Conservation (phyloP, 306 rosid species). For the Dalbergia cochinchinensis region DNA sequence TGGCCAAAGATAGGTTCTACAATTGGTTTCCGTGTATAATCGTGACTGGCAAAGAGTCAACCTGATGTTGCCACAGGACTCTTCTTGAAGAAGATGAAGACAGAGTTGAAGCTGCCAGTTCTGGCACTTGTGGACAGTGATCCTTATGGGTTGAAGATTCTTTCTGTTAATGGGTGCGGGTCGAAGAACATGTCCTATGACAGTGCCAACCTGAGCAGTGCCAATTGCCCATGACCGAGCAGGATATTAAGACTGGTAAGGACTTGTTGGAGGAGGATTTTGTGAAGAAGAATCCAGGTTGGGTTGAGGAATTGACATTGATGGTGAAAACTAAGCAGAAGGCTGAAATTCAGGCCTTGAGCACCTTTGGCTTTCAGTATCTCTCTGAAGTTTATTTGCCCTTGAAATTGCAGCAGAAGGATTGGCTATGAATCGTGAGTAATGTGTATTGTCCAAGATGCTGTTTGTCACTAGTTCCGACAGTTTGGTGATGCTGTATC, state of each 20-base stretch:
- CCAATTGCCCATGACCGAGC: conserved; percentile 90
- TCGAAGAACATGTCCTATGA: conserved; percentile 97
- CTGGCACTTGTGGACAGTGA: conserved; percentile 94
- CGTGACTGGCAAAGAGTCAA: conserved; percentile 84
- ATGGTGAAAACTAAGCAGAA: conserved; percentile 98
- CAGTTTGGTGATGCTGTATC: conserved; percentile 13
- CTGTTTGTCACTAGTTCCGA: conserved; percentile 13
- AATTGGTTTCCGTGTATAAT: conserved; percentile 86
- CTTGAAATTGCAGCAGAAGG: conserved; percentile 86
- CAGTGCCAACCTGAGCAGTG: conserved; percentile 88
- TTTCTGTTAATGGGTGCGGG: conserved; percentile 91
- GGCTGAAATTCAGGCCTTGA: conserved; percentile 97
- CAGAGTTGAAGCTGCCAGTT: conserved; percentile 83
- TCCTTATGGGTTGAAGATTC: conserved; percentile 87
- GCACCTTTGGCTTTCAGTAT: conserved; percentile 91
- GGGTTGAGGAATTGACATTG: conserved; percentile 91
- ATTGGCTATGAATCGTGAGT: conserved; percentile 71
- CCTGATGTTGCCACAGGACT: conserved; percentile 91
- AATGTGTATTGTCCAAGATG: conserved; percentile 8
- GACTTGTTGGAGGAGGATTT: conserved; percentile 94
- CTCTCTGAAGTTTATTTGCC: conserved; percentile 89
- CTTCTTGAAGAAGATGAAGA: conserved; percentile 92
- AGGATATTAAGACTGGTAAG: conserved; percentile 97
- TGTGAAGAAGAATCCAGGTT: conserved; percentile 93
- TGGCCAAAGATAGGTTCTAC: conserved; percentile 95